These are phyloP conservation scores for Eucalyptus guilfoylei DNA, from an alignment of 345 rosid genomes.

Conservation along the genomic window DNA sequence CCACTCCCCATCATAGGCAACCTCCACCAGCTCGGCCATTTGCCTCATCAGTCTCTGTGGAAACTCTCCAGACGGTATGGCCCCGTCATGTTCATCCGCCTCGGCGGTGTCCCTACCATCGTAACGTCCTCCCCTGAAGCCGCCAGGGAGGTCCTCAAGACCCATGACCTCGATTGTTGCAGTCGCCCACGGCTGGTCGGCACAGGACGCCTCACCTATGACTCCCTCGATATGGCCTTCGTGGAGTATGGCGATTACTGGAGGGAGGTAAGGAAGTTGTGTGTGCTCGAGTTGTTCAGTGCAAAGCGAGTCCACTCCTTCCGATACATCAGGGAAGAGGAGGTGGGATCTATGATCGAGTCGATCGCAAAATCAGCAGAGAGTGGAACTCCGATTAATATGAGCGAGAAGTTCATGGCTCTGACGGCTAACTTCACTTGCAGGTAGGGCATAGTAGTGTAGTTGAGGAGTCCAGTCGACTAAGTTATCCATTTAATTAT, in stretches of 20 bases:
- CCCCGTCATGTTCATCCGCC: constrained; percentile 10
- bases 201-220: constrained; percentile 12
- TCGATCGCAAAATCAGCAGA: constrained; percentile 9
- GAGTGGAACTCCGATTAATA: not conserved
- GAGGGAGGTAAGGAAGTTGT: constrained; percentile 12
- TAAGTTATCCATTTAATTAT: not conserved
- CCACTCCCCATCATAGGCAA: not conserved
- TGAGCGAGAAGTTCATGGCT: constrained; percentile 11
- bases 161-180: constrained; percentile 9
- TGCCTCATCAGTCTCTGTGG: constrained; percentile 5
- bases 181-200: constrained; percentile 2
- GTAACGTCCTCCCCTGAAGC: constrained; percentile 11
- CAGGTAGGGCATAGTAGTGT: not conserved
- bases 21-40: not conserved
- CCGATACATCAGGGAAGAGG: constrained; percentile 7
- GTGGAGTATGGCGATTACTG: constrained; percentile 3
- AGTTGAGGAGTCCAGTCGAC: not conserved
- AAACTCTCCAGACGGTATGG: constrained; percentile 7
- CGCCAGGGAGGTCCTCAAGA: constrained; percentile 1
- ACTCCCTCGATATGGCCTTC: constrained; percentile 11
- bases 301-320: not conserved
- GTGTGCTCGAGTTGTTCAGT: constrained; percentile 11
- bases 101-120: constrained; percentile 1
- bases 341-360: constrained; percentile 8
- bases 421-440: constrained; percentile 1